Base-by-base conservation (phyloP, 352 stramenopile genomes). In the Pythium inflatum region DNA sequence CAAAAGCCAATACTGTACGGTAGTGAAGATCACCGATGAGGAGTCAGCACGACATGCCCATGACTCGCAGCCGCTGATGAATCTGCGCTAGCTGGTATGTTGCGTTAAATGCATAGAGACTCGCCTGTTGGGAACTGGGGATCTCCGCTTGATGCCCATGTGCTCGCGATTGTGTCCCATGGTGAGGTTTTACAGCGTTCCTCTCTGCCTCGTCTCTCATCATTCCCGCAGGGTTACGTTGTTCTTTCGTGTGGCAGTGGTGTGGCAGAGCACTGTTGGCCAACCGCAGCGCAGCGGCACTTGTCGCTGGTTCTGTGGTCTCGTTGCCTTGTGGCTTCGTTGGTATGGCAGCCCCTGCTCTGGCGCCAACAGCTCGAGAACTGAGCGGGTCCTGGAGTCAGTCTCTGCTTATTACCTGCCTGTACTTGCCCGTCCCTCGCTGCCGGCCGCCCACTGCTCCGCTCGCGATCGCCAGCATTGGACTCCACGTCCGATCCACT, bases 361-460 rank as follows among this genome's bases (percentile, higher is more conserved):
- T 68, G 22, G 55, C 64, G 63, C 63, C 54, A 63, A 71, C 64
- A 71, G 62, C 63, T 70, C 63, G 63, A 60, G 57, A 60, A 64
- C 43, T 64, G 57, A 64, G 57, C 55, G 40, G 55, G 55, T 64
- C 56, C 56, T 30, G n/a, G 49, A 57, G 51, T 24, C 31, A 66
- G 60, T 68, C 14, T 16, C 31, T 13, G 11, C 46, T 34, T 48
- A 5, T 24, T 8, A 51, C n/a, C 22, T 25, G 48, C 48, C 27
- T n/a, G n/a, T n/a, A n/a, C n/a, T n/a, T 49, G 60, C 48, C 40
- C n/a, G 38, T 50, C 25, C 20, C 60, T 68, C 48, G 48, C 60
- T 68, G 46, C 38, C 24, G 36, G 49, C 41, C 41, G 57, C 25
- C 30, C 38, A 50, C 24, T 62, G 38, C 53, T 28, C 46, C 55